Evolutionary conservation across 2,329 filamentous ascomycete species (phyloP).

Genomic region (Penicillium glabrum): DNA sequence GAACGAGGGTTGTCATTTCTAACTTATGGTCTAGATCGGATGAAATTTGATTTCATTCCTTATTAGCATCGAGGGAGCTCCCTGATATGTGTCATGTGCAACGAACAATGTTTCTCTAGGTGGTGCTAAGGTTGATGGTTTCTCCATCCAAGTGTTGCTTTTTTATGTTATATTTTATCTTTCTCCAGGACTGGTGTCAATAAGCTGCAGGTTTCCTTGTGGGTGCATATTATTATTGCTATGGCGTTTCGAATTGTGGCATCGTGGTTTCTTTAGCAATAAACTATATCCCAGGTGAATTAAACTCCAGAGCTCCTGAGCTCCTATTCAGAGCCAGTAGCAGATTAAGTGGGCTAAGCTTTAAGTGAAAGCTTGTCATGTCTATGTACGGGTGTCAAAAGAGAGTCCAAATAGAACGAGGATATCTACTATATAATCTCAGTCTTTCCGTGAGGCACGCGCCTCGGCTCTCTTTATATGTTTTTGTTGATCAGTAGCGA

Average conservation of each 20-base stretch:
- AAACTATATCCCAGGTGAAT: not conserved
- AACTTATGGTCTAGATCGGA: slow-evolving; percentile 27
- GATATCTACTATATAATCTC: too few species aligned
- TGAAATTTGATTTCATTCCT: slow-evolving; percentile 34
- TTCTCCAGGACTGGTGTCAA: not conserved
- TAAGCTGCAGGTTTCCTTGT: not conserved
- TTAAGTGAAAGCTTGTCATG: too few species aligned
- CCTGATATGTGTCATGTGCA: slow-evolving; percentile 14
- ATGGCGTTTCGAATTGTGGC: not conserved
- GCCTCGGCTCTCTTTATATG: not conserved
- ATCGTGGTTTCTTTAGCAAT: not conserved
- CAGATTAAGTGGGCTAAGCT: too few species aligned
- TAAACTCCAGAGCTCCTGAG: not conserved
- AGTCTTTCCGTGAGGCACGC: not conserved
- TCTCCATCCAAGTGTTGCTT: not conserved
- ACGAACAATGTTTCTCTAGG: slow-evolving; percentile 14
- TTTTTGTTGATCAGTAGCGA: not conserved
- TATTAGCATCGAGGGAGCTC: slow-evolving; percentile 12
- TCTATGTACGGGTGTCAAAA: too few species aligned
- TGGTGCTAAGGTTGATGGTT: not conserved
- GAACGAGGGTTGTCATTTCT: not conserved
- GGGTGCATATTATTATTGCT: not conserved
- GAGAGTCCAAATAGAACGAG: too few species aligned
- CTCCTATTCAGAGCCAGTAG: not conserved
- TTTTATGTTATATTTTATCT: not conserved